These are phyloP conservation scores for Blumeriella jaapii DNA, from an alignment of 2,329 filamentous ascomycete genomes.

Conservation along the genomic window DNA sequence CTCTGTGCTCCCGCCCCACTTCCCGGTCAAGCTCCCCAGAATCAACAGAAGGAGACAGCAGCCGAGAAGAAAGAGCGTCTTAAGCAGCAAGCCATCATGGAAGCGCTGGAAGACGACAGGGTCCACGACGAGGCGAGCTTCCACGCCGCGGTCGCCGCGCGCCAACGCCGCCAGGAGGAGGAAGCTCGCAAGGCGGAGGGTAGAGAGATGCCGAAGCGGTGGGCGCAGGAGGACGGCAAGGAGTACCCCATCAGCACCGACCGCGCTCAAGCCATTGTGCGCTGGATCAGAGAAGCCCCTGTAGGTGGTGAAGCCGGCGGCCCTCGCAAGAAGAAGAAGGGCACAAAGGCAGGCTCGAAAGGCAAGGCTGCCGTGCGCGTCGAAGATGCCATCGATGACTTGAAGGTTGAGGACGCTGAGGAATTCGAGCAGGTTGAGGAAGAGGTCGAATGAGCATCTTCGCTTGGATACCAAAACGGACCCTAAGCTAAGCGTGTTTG, in stretches of 20 bases:
- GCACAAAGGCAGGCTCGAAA: slow-evolving; percentile 13
- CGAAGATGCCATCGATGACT: slow-evolving; percentile 10
- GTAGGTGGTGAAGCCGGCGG: slow-evolving; percentile 25
- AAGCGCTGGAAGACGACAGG: slow-evolving; percentile 55
- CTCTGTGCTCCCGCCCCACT: slow-evolving; percentile 53
- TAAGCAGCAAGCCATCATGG: slow-evolving; percentile 54
- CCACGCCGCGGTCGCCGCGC: slow-evolving; percentile 48
- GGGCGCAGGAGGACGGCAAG: slow-evolving; percentile 52
- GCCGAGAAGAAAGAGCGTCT: slow-evolving; percentile 46
- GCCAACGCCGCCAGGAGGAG: slow-evolving; percentile 47
- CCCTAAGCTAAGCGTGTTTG: too few relatives aligned
- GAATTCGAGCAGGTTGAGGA: slow-evolving; percentile 22
- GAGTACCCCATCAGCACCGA: slow-evolving; percentile 62
- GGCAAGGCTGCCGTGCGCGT: slow-evolving; percentile 11
- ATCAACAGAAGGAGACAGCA: slow-evolving; percentile 33
- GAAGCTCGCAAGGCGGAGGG: slow-evolving; percentile 25
- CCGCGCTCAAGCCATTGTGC: slow-evolving; percentile 53
- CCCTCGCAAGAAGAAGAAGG: slow-evolving; percentile 31
- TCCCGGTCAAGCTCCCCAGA: slow-evolving; percentile 28
- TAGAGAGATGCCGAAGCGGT: slow-evolving; percentile 36
- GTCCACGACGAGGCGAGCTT: slow-evolving; percentile 57
- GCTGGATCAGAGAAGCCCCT: slow-evolving; percentile 56
- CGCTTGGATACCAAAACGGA: background rate
- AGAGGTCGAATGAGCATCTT: slow-evolving; percentile 22
- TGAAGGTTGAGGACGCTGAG: slow-evolving; percentile 16